Conservation (phyloP, 1,284 basidiomycete species). For the Ustilago loliicola region DNA sequence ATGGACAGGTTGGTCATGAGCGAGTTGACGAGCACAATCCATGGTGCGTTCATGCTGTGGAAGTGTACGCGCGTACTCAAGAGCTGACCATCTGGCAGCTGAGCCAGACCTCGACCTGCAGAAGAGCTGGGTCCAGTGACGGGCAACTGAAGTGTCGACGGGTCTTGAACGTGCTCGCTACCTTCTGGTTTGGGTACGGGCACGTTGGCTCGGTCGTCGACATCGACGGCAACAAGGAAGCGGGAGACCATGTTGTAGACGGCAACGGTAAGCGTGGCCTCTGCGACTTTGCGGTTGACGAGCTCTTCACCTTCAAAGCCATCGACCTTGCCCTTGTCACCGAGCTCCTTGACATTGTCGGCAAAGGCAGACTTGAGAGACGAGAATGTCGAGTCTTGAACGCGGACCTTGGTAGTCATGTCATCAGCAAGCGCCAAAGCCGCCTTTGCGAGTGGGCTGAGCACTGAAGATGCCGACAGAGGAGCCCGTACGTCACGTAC, state of each 20-base stretch:
- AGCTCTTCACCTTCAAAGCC: constrained; percentile 48
- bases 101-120: constrained; percentile 53
- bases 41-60: constrained; percentile 61
- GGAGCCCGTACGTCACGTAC: constrained; percentile 68
- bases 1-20: constrained; percentile 72
- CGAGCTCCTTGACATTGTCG: constrained; percentile 62
- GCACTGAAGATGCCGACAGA: constrained; percentile 30
- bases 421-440: constrained; percentile 71
- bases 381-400: constrained; percentile 44
- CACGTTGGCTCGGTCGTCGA: constrained; percentile 69
- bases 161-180: constrained; percentile 49
- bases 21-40: constrained; percentile 72
- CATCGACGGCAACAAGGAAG: constrained; percentile 72
- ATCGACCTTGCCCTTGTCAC: constrained; percentile 62
- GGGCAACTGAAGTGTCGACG: constrained; percentile 16
- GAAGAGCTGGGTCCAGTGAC: constrained; percentile 44
- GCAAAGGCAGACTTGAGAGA: constrained; percentile 51
- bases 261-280: constrained; percentile 71
- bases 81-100: constrained; percentile 52
- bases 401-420: constrained; percentile 65
- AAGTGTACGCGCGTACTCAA: constrained; percentile 60
- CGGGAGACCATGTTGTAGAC: constrained; percentile 73
- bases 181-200: constrained; percentile 67
- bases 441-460: constrained; percentile 59
- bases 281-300: constrained; percentile 67